phyloP scores from a whole-genome alignment of 176 grass and related monocot genomes.

The Avena sativa region DNA sequence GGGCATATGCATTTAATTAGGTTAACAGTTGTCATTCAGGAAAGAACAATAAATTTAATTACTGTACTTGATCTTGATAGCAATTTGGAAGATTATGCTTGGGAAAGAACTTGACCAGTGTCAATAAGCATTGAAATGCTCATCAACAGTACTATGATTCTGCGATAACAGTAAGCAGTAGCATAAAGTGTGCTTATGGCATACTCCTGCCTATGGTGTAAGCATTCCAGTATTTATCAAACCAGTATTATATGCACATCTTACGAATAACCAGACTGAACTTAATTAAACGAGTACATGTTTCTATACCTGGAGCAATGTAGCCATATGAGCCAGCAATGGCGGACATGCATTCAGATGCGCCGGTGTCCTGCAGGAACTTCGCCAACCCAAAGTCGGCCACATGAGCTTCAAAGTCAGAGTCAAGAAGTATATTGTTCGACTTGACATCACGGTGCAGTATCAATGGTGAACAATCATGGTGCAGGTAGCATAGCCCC shows the following conservation, averaged over 20 bases:
- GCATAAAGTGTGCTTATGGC: slow-evolving; percentile 8
- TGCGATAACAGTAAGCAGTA: neutral
- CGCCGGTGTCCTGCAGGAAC: slow-evolving; percentile 74
- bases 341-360: slow-evolving; percentile 96
- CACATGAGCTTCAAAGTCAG: slow-evolving; percentile 88
- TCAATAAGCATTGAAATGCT: neutral
- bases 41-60: neutral
- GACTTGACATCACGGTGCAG: slow-evolving; percentile 97
- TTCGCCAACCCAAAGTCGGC: slow-evolving; percentile 90
- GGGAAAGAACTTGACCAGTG: neutral
- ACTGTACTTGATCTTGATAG: neutral
- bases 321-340: slow-evolving; percentile 97
- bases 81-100: slow-evolving; percentile 2
- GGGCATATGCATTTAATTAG: too few relatives aligned
- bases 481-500: slow-evolving; percentile 97
- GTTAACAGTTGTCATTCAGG: neutral
- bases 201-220: neutral
- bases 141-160: neutral
- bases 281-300: neutral
- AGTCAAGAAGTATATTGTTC: slow-evolving; percentile 96
- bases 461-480: slow-evolving; percentile 91
- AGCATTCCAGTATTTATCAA: slow-evolving; percentile 2
- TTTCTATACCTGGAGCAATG: slow-evolving; percentile 85
- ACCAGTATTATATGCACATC: neutral
- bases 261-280: neutral